Evolutionary conservation across 441 rosid species (phyloP), one percentile per base, ranked within the genome.

Genomic region (Lepidium campestre): DNA sequence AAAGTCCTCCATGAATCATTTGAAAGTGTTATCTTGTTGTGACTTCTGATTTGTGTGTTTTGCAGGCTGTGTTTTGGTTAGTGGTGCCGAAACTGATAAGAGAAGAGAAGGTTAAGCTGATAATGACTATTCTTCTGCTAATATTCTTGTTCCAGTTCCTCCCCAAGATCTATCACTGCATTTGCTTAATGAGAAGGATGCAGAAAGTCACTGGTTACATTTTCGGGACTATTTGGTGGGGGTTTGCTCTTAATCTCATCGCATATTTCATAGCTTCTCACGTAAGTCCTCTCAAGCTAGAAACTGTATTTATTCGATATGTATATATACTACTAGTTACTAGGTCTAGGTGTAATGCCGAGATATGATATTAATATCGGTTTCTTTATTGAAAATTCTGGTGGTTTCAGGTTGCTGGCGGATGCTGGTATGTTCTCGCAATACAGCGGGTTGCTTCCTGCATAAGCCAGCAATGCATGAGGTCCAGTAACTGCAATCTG

Each of bases 181-280:
- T 85, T 40, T 72, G 74, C 71, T 61, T 90, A 71, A 83, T 85
- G 90, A 76, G 80, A 31, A 78, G 82, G 61, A 86, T 90, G 90
- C 77, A 75, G 23, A 83, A 85, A 58, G 92, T 82, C 66, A 87
- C 90, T n/a, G 97, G 97, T 13, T 90, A 82, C 72, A 85, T 90
- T 36, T 90, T 87, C 53, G 97, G 94, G 36, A 77, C 92, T 62
- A 73, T 88, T 60, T 87, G 94, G 95, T 90, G 92, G 88, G 91
- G 91, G 19, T 85, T 90, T 67, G 85, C 82, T 65, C 79, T 86
- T 37, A 90, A 86, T 54, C 83, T 90, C 61, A 74, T 90, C 10
- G 90, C 90, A 14, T 90, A 86, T 73, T 77, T 87, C 49, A 82
- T 90, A 58, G 85, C 87, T 57, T 86, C 94, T 48, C 97, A 90